Base-by-base conservation (phyloP, 352 stramenopile species). In the Globisporangium cystogenes region DNA sequence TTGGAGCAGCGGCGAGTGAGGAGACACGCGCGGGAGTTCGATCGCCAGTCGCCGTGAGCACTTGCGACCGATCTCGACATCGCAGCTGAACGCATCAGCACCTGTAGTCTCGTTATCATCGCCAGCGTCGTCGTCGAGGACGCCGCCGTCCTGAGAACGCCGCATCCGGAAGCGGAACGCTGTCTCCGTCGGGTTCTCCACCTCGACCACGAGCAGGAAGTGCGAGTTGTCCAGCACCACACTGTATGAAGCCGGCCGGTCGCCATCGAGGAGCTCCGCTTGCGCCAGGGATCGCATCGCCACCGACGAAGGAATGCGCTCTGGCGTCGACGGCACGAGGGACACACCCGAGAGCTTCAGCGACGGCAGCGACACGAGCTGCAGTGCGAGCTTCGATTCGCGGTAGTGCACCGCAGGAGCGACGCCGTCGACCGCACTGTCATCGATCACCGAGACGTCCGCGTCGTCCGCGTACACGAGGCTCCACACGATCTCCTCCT, bases 101-200 rank as follows among this genome's bases (percentile, higher is more conserved):
- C 3, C n/a, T 1, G 24, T 7, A 33, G 12, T 43, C 14, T 15
- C 20, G 10, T 46, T 20, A 24, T 48, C 41, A 36, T 39, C 47
- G 45, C 8, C 33, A n/a, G n/a, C n/a, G 16, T 42, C 44, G 42
- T 35, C 26, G 35, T 24, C 54, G 56, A 11, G 16, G 8, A n/a
- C 29, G 21, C 2, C 14, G 47, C 5, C 1, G n/a, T 44, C 7
- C 18, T 12, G 39, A 12, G 7, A 29, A 8, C 36, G 42, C 1
- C 52, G 62, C 23, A 87, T 48, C 7, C 67, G 62, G 7, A 90
- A 69, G 24, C 60, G 59, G 59, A 90, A 90, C 4, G 68, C 71
- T 7, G 77, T 91, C 65, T 89, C 77, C 0, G 77, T 89, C 1
- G 76, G 81, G 57, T 91, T 91, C 26, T 69, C 58, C 2, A 91